These are phyloP conservation scores for Priceomyces carsonii DNA, from an alignment of 805 yeast genomes.

Conservation along the genomic window DNA sequence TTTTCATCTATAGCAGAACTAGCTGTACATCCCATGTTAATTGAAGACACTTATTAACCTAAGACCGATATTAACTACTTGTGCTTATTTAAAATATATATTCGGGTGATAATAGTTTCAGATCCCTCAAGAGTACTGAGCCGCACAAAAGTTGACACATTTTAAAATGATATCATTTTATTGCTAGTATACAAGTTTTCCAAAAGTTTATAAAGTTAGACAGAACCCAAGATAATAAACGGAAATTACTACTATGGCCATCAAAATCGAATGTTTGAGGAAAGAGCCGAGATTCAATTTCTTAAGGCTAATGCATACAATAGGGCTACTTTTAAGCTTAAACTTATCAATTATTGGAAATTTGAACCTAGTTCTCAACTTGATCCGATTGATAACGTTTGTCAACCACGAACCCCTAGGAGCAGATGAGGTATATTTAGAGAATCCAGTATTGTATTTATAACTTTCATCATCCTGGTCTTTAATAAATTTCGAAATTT, in stretches of 20 bases:
- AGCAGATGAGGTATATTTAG: no score
- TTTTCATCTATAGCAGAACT: constrained; percentile 48
- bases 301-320: no score
- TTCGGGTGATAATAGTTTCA: no score
- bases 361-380: no score
- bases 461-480: constrained; percentile 34
- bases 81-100: no score
- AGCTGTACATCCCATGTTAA: constrained; percentile 71
- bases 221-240: constrained; percentile 23
- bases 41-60: constrained; percentile 18
- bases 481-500: constrained; percentile 28
- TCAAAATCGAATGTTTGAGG: constrained; percentile 18
- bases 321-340: no score
- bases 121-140: no score
- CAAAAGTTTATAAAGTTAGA: constrained; percentile 19
- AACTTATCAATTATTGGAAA: no score
- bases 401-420: no score
- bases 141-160: constrained; percentile 20
- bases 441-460: no score
- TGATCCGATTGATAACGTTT: no score
- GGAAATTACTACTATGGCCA: constrained; percentile 18
- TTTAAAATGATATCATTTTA: constrained; percentile 2
- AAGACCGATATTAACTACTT: no score
- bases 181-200: constrained; percentile 3
- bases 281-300: constrained; percentile 21